These are phyloP conservation scores for Fusarium buharicum DNA, from an alignment of 2,329 filamentous ascomycete genomes.

Conservation along the genomic window DNA sequence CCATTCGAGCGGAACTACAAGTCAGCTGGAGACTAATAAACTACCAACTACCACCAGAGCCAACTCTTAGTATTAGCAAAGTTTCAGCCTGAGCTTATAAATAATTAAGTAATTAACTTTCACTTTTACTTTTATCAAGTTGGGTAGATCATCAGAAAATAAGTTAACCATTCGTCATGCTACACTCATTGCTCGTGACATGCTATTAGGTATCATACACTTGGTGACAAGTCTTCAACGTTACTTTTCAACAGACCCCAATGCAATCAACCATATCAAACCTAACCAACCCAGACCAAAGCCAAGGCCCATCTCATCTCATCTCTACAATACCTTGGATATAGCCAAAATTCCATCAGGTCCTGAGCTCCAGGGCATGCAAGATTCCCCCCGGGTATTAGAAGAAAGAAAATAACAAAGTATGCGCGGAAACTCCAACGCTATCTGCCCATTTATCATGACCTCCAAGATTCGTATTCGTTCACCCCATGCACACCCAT, in stretches of 20 bases:
- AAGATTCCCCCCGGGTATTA: conserved; percentile 42
- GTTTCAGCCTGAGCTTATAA: not conserved
- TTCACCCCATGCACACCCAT: conserved; percentile 71
- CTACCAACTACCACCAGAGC: conserved; percentile 19
- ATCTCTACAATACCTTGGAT: conserved; percentile 30
- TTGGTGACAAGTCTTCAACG: conserved; percentile 20
- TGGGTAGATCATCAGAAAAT: not conserved
- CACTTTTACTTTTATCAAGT: not conserved
- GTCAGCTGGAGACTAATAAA: conserved; percentile 6
- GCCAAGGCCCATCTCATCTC: conserved; percentile 26
- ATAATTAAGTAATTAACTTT: not conserved
- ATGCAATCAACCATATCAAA: conserved; percentile 19
- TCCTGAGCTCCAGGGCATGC: conserved; percentile 42
- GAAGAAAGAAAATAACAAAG: conserved; percentile 33
- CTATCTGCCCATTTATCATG: conserved; percentile 14
- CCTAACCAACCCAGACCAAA: conserved; percentile 19
- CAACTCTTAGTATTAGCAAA: not conserved
- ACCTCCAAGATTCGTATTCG: conserved; percentile 2
- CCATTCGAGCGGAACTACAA: conserved; percentile 22
- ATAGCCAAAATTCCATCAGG: conserved; percentile 14
- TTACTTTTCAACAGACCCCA: conserved; percentile 33
- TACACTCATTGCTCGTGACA: conserved; percentile 34
- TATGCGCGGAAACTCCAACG: conserved; percentile 38
- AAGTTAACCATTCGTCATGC: conserved; percentile 23
- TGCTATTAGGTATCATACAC: conserved; percentile 32